A percentile compares a stretch with the other conserved stretches of the same genome.
phyloP scores from a whole-genome alignment of 2,329 filamentous ascomycete genomes.

The Aureobasidium sp. region DNA sequence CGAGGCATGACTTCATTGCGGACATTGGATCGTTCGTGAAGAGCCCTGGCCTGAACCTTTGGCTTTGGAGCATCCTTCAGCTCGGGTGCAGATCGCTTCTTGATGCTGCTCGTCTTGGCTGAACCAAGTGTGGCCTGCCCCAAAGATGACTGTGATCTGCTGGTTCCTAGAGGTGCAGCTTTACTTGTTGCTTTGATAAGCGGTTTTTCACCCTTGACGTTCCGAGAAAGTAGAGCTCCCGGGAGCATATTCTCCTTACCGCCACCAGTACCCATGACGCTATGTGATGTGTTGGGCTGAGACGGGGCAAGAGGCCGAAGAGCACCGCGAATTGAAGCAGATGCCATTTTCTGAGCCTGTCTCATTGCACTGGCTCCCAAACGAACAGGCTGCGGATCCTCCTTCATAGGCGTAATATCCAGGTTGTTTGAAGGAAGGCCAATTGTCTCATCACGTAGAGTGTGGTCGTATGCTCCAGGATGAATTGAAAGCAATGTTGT shows the following conservation, averaged over 20 bases:
- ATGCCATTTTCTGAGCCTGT: slow-evolving; percentile 1
- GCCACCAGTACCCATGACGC: slow-evolving; percentile 22
- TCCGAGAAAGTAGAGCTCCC: slow-evolving; percentile 22
- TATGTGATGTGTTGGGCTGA: slow-evolving; percentile 19
- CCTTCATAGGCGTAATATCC: slow-evolving; percentile 5
- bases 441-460: slow-evolving; percentile 29
- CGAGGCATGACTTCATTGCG: not conserved
- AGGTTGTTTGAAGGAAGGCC: not conserved
- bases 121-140: not conserved
- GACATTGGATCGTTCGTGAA: not conserved
- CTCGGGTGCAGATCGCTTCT: slow-evolving; percentile 12
- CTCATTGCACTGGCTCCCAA: slow-evolving; percentile 1
- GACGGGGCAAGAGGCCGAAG: slow-evolving; percentile 39
- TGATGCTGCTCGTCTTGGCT: not conserved
- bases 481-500: slow-evolving; percentile 47
- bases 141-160: not conserved
- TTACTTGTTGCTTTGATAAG: not conserved
- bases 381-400: not conserved
- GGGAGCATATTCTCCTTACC: slow-evolving; percentile 60
- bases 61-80: slow-evolving; percentile 3
- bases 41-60: slow-evolving; percentile 5
- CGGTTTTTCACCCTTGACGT: slow-evolving; percentile 1
- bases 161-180: not conserved
- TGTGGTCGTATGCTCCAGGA: slow-evolving; percentile 36
- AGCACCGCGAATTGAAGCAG: slow-evolving; percentile 24